Evolutionary conservation across 1,284 basidiomycete species (phyloP), one percentile per base, ranked within the genome.

Genomic region (Neonothopanus nambi): DNA sequence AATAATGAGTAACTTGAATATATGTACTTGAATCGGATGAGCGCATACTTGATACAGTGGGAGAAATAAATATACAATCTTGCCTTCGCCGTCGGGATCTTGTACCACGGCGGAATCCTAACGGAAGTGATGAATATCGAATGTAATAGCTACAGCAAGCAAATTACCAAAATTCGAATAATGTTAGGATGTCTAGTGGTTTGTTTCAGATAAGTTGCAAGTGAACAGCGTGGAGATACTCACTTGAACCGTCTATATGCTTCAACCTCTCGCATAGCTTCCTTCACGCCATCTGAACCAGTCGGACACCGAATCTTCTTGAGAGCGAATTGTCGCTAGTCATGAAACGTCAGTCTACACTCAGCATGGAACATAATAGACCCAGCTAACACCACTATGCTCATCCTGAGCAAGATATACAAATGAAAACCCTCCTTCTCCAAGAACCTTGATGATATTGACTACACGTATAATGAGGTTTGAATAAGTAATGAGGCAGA

Each of bases 391-490:
- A 41, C 87, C 89, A 63, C 87, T 91, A 56, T 81, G 76, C 63
- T 91, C 89, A 67, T 95, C 93, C 63, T 90, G 86, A n/a, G 90
- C 91, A 33, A 95, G 80, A 69, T 95, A 95, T 17, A 98, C 95
- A 67, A 95, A 97, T 13, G 91, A 93, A 77, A 97, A 97, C 2
- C 92, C 95, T 38, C 95, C 95, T 72, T 98, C 95, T 41, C 95
- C 95, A 3, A 98, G 82, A 13, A 96, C 85, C 61, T 89, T 91
- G 48, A 95, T 74, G 45, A 98, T 91, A 63, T 91, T 89, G 74
- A 94, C 89, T 91, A 61, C 24, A n/a, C 21, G 28, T 41, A 18
- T 28, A 49, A 18, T 17, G 37, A 17, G 21, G 9, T 33, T 13
- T 15, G n/a, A 45, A 28, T 20, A 45, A 26, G 44, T 36, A 46